phyloP scores from a whole-genome alignment of 495 filamentous ascomycete genomes.

The Neurospora tetraspora region DNA sequence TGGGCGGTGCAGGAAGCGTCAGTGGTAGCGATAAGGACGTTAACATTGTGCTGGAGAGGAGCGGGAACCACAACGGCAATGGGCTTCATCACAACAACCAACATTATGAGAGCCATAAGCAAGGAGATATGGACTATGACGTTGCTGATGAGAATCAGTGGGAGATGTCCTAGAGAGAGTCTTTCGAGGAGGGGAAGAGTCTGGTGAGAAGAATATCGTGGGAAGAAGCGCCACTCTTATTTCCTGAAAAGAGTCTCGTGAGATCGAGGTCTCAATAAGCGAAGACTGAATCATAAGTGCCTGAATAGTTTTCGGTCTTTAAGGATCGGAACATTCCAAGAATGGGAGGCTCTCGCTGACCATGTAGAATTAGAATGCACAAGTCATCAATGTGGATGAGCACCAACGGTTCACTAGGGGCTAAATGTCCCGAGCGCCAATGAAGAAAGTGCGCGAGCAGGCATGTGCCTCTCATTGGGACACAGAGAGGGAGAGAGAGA shows the following conservation, averaged over 20 bases:
- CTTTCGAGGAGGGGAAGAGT: background rate
- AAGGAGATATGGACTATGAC: conserved; percentile 33
- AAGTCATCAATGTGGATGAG: background rate
- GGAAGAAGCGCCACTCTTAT: background rate
- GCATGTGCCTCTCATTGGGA: background rate
- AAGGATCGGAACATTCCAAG: background rate
- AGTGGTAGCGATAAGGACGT: conserved; percentile 25
- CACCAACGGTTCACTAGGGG: background rate
- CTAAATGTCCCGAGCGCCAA: background rate
- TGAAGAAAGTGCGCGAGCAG: background rate
- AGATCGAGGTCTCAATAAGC: background rate
- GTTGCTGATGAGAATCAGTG: conserved; percentile 36
- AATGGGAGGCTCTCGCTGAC: background rate
- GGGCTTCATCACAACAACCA: conserved; percentile 1
- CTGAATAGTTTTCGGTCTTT: background rate
- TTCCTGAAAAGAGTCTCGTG: background rate
- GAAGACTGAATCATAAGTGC: background rate
- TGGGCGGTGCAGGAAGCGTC: background rate
- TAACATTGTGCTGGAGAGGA: conserved; percentile 18
- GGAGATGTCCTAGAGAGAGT: conserved; percentile 8
- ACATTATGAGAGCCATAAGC: conserved; percentile 5
- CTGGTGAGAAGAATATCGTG: background rate
- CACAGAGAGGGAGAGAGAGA: background rate
- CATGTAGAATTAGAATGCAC: background rate
- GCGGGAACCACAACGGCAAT: background rate